Evolutionary conservation across 148 eudicot genomes (phyloP).

Genomic region (Polygonum maritimum): DNA sequence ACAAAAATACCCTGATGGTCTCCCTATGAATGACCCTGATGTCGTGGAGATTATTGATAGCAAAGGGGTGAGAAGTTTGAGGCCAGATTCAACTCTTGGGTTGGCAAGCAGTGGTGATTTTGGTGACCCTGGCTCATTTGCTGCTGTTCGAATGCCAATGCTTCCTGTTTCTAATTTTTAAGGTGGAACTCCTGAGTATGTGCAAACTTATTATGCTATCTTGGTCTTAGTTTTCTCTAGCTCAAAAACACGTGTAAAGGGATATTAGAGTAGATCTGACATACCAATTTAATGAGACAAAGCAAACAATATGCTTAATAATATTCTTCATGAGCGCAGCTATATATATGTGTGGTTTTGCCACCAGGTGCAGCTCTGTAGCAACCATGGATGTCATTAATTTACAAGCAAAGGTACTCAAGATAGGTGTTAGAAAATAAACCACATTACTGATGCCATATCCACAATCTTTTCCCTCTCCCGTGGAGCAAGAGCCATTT

Average conservation of each 20-base stretch:
- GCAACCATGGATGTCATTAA: slow-evolving; percentile 5
- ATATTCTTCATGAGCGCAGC: slow-evolving; percentile 93
- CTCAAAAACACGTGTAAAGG: slow-evolving; percentile 14
- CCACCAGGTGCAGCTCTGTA: slow-evolving; percentile 99
- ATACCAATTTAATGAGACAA: not conserved
- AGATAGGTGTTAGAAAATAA: not conserved
- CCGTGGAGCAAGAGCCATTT: slow-evolving; percentile 89
- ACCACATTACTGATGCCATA: slow-evolving; percentile 63
- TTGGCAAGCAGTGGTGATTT: slow-evolving; percentile 46
- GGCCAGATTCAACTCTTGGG: slow-evolving; percentile 48
- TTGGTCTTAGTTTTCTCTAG: slow-evolving; percentile 67
- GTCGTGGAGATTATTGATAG: slow-evolving; percentile 39
- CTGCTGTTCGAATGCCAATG: slow-evolving; percentile 80
- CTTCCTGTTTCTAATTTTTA: slow-evolving; percentile 69
- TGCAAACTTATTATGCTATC: slow-evolving; percentile 63
- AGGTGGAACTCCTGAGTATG: slow-evolving; percentile 74
- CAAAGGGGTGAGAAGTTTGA: slow-evolving; percentile 49
- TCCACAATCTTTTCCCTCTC: slow-evolving; percentile 81
- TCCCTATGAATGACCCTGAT: slow-evolving; percentile 54
- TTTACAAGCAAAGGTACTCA: not conserved
- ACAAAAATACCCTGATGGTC: slow-evolving; percentile 16
- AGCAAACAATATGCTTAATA: slow-evolving; percentile 27
- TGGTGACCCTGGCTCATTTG: slow-evolving; percentile 50
- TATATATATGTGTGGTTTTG: slow-evolving; percentile 64
- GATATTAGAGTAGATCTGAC: not conserved